These are phyloP conservation scores for Paraphoma sp. DNA, from an alignment of 2,329 filamentous ascomycete genomes.

Conservation along the genomic window DNA sequence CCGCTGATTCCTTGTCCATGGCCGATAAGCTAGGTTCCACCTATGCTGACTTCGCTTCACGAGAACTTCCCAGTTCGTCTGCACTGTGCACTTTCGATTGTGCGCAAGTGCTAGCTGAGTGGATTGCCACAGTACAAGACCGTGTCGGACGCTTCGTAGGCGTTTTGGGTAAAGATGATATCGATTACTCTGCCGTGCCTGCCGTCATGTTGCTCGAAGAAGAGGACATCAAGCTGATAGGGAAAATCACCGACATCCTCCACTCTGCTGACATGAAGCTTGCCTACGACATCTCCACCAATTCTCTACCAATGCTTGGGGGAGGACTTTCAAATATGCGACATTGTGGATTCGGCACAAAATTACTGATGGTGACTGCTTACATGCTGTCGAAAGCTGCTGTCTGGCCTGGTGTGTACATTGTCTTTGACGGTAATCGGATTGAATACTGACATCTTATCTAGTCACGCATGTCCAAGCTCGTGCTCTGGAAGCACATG, in stretches of 20 bases:
- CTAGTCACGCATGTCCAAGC: slow-evolving; percentile 74
- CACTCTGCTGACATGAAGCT: slow-evolving; percentile 81
- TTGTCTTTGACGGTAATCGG: not conserved
- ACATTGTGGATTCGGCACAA: slow-evolving; percentile 77
- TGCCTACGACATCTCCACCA: slow-evolving; percentile 59
- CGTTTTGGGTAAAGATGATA: slow-evolving; percentile 80
- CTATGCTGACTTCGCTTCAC: slow-evolving; percentile 81
- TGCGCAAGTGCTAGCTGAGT: slow-evolving; percentile 91
- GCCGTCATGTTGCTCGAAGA: slow-evolving; percentile 90
- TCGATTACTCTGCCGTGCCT: slow-evolving; percentile 80
- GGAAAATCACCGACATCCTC: slow-evolving; percentile 82
- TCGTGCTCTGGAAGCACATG: slow-evolving; percentile 69
- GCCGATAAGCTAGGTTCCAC: slow-evolving; percentile 85
- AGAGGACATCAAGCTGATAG: slow-evolving; percentile 84
- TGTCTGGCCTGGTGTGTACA: slow-evolving; percentile 81
- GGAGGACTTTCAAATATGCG: slow-evolving; percentile 64
- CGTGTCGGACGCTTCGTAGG: slow-evolving; percentile 90
- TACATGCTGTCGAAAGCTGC: slow-evolving; percentile 87
- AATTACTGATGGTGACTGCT: slow-evolving; percentile 82
- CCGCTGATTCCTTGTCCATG: slow-evolving; percentile 88
- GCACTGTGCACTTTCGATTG: slow-evolving; percentile 95
- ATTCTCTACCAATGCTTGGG: slow-evolving; percentile 55
- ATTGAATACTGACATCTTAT: slow-evolving; percentile 27
- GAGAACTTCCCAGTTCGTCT: slow-evolving; percentile 87
- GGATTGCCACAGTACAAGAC: slow-evolving; percentile 91